phyloP scores from a whole-genome alignment of 441 rosid species.

The Erodium trifolium region DNA sequence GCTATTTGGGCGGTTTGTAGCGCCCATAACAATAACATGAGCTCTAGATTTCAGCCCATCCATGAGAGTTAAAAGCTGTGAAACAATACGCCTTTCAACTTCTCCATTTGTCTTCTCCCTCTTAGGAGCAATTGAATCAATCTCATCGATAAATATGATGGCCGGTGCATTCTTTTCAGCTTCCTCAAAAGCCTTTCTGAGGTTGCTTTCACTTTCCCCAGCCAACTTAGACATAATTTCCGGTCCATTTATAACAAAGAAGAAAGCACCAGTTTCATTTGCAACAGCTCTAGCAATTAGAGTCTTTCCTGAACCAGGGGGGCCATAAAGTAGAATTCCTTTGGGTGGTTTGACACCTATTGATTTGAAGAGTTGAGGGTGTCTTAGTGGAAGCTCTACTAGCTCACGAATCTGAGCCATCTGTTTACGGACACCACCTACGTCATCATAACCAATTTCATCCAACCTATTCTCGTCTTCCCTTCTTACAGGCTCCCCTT shows the following conservation, averaged over 20 bases:
- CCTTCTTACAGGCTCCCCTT: constrained; percentile 21
- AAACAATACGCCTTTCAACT: constrained; percentile 22
- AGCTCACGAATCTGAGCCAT: constrained; percentile 22
- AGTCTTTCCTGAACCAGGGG: constrained; percentile 15
- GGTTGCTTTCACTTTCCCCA: constrained; percentile 21
- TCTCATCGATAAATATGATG: constrained; percentile 36
- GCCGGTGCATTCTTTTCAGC: constrained; percentile 28
- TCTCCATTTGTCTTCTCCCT: constrained; percentile 21
- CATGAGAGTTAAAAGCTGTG: constrained; percentile 25
- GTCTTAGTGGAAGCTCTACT: constrained; percentile 20
- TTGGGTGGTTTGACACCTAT: constrained; percentile 18
- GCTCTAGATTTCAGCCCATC: constrained; percentile 20
- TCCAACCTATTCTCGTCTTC: constrained; percentile 21
- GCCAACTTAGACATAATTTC: constrained; percentile 19
- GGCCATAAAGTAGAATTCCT: constrained; percentile 28
- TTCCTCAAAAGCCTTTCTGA: constrained; percentile 20
- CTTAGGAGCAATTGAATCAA: constrained; percentile 22
- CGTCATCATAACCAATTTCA: constrained; percentile 20
- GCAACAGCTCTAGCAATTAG: constrained; percentile 36
- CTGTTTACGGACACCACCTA: constrained; percentile 24
- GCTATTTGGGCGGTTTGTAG: constrained; percentile 22
- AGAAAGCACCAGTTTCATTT: constrained; percentile 38
- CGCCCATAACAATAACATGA: constrained; percentile 11
- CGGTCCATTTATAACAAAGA: constrained; percentile 8
- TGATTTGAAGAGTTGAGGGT: constrained; percentile 18